Percentiles rank a stretch among this genome's conserved stretches.
These are phyloP conservation scores for Coriolopsis trogii DNA, from an alignment of 1,284 basidiomycete genomes.

Conservation along the genomic window DNA sequence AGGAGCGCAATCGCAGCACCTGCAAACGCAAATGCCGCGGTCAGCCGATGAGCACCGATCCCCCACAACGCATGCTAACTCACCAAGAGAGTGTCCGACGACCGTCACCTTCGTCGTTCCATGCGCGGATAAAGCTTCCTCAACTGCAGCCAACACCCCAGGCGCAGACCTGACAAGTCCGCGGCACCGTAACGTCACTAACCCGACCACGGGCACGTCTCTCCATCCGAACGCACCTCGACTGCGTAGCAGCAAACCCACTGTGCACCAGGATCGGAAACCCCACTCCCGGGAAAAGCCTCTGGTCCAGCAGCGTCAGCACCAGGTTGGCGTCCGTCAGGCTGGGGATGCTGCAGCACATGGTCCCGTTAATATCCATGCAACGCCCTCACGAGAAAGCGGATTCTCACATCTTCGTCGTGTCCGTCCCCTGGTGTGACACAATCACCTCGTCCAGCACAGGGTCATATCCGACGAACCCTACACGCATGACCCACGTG, in stretches of 20 bases:
- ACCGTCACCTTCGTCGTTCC: slow-evolving; percentile 34
- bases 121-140: slow-evolving; percentile 32
- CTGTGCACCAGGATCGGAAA: slow-evolving; percentile 52
- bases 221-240: slow-evolving; percentile 39
- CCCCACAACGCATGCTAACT: background rate
- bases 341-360: slow-evolving; percentile 26
- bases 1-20: slow-evolving; percentile 51
- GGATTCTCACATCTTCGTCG: slow-evolving; percentile 7
- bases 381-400: background rate
- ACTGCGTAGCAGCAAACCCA: slow-evolving; percentile 58
- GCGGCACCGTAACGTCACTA: background rate
- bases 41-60: background rate
- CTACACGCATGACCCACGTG: background rate
- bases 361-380: background rate
- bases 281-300: slow-evolving; percentile 58
- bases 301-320: slow-evolving; percentile 27
- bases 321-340: slow-evolving; percentile 39
- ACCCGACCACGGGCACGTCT: background rate
- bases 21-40: slow-evolving; percentile 11
- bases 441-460: slow-evolving; percentile 6
- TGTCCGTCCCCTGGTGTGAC: slow-evolving; percentile 8
- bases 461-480: slow-evolving; percentile 15
- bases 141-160: slow-evolving; percentile 39
- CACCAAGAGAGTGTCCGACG: slow-evolving; percentile 46
- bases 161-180: slow-evolving; percentile 35